These are phyloP conservation scores for Dissophora globulifera DNA, from an alignment of 192 early-diverging fungal species.

Conservation along the genomic window DNA sequence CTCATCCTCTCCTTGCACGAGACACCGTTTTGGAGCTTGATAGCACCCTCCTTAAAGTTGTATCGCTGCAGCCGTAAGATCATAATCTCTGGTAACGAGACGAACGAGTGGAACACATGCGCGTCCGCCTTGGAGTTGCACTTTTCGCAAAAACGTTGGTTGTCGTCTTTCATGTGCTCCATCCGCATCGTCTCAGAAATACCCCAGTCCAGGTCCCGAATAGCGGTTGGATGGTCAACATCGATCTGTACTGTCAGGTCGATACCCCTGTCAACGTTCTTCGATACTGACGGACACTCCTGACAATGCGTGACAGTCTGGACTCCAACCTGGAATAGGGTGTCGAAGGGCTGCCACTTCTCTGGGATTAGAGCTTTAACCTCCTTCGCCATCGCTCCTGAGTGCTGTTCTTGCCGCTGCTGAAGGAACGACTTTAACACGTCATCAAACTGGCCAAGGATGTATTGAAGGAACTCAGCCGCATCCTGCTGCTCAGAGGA, in stretches of 20 bases:
- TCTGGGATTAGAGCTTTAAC: neutral
- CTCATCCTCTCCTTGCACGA: conserved; percentile 30
- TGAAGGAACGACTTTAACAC: conserved; percentile 11
- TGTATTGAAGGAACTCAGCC: conserved; percentile 40
- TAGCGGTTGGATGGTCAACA: conserved; percentile 14
- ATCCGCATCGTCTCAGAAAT: conserved; percentile 41
- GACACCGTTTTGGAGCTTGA: conserved; percentile 46
- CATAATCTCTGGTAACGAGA: conserved; percentile 38
- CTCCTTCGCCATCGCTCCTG: neutral
- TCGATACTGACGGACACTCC: conserved; percentile 19
- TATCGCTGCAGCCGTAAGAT: conserved; percentile 44
- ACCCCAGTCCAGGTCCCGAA: conserved; percentile 51
- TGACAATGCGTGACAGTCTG: conserved; percentile 35
- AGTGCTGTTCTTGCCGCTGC: neutral
- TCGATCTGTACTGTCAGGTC: conserved; percentile 48
- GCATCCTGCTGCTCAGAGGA: conserved; percentile 44
- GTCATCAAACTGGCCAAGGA: conserved; percentile 38
- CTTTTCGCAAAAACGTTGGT: conserved; percentile 38
- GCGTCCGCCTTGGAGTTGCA: conserved; percentile 43
- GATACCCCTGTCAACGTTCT: conserved; percentile 16
- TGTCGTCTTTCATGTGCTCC: conserved; percentile 47
- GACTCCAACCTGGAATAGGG: conserved; percentile 31
- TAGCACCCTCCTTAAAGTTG: conserved; percentile 34
- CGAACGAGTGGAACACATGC: conserved; percentile 33
- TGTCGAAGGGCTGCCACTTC: conserved; percentile 32